phyloP scores from a whole-genome alignment of 2,329 filamentous ascomycete genomes.

The Meredithiella fracta region DNA sequence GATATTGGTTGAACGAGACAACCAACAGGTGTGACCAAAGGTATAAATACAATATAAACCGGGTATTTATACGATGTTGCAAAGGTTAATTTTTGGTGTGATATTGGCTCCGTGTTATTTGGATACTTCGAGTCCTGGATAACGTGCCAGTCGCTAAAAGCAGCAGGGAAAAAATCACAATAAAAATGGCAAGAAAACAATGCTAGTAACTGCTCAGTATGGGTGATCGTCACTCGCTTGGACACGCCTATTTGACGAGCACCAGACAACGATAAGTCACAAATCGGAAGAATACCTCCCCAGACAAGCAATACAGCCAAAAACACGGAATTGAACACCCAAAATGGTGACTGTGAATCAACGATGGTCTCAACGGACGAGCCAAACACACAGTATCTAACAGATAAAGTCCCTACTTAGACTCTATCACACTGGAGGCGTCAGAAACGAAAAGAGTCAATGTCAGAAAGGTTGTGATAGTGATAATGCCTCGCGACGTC shows the following conservation, averaged over 20 bases:
- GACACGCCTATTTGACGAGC: not conserved
- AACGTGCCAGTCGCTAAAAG: not conserved
- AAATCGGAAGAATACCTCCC: not conserved
- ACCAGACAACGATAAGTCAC: not conserved
- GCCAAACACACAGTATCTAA: not conserved
- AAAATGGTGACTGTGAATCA: not conserved
- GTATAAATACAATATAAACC: not conserved
- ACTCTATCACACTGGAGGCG: too few relatives aligned
- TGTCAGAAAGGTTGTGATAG: not conserved
- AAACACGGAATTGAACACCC: not conserved
- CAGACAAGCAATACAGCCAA: not conserved
- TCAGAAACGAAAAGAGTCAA: not conserved
- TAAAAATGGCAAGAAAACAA: not conserved
- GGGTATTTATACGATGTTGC: not conserved
- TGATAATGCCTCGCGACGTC: not conserved
- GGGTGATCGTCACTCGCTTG: not conserved
- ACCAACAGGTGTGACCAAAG: not conserved
- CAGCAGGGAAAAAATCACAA: not conserved
- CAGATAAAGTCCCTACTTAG: not conserved
- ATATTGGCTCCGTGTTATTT: slow-evolving; percentile 1
- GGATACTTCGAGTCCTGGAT: not conserved
- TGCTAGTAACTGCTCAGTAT: not conserved
- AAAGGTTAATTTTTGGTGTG: not conserved
- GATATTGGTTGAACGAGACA: not conserved
- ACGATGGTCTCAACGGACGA: not conserved